These are phyloP conservation scores for Candida gorgasii DNA, from an alignment of 805 yeast species.

Conservation along the genomic window DNA sequence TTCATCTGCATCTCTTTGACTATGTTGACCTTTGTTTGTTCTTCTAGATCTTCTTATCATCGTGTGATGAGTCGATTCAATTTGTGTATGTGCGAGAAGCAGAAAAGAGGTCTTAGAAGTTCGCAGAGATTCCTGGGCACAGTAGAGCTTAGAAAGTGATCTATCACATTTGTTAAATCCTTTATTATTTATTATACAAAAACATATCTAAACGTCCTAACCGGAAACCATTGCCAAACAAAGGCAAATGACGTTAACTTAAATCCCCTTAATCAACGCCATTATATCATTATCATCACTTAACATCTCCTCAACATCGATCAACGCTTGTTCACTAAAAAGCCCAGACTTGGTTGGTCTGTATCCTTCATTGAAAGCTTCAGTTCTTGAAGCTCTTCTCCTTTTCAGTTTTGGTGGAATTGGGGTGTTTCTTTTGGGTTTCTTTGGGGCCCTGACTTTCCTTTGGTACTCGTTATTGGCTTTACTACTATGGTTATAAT, in stretches of 20 bases:
- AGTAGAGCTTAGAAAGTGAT: too few relatives aligned
- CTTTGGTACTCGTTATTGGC: conserved; percentile 27
- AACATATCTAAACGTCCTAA: not conserved
- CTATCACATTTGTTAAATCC: too few relatives aligned
- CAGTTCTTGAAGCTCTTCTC: conserved; percentile 68
- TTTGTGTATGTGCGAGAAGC: too few relatives aligned
- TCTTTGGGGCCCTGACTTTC: conserved; percentile 17
- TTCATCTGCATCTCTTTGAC: conserved; percentile 23
- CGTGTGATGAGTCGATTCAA: conserved; percentile 2
- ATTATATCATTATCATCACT: conserved; percentile 52
- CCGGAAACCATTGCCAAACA: not conserved
- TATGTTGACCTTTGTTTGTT: conserved; percentile 41
- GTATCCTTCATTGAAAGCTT: conserved; percentile 74
- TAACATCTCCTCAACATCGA: conserved; percentile 70
- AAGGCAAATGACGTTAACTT: not conserved
- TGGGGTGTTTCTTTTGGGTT: conserved; percentile 4
- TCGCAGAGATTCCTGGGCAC: too few relatives aligned
- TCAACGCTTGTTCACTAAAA: conserved; percentile 71
- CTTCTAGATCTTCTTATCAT: conserved; percentile 35
- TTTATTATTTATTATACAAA: not conserved
- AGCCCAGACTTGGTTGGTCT: conserved; percentile 75
- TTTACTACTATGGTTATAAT: conserved; percentile 28
- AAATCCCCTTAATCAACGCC: conserved; percentile 40
- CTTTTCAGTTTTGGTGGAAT: conserved; percentile 34
- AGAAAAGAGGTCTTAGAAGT: too few relatives aligned